These are phyloP conservation scores for Dispira simplex DNA, from an alignment of 192 early-diverging fungal species.

Conservation along the genomic window DNA sequence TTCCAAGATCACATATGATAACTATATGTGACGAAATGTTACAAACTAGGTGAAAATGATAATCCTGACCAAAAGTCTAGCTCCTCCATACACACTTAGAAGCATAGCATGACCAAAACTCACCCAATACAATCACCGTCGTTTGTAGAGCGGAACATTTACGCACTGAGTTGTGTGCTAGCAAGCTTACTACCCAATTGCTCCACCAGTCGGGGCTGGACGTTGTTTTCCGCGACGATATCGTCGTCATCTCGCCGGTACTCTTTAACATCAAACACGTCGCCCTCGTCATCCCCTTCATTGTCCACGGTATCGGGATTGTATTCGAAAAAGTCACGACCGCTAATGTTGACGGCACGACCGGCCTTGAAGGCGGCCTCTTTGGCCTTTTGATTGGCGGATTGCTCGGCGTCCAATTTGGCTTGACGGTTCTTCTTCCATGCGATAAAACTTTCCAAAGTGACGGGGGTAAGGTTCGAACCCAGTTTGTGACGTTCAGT, in stretches of 20 bases:
- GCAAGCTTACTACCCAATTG: too few relatives aligned
- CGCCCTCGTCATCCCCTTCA: conserved; percentile 65
- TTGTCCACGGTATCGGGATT: conserved; percentile 70
- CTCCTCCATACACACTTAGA: too few relatives aligned
- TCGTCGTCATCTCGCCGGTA: conserved; percentile 54
- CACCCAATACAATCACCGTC: too few relatives aligned
- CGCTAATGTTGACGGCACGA: conserved; percentile 84
- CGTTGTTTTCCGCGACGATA: not conserved
- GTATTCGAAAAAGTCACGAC: conserved; percentile 94
- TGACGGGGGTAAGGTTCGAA: conserved; percentile 85
- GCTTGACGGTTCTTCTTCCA: conserved; percentile 86
- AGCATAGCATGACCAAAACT: too few relatives aligned
- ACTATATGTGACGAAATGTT: too few relatives aligned
- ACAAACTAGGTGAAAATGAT: too few relatives aligned
- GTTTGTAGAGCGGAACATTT: too few relatives aligned
- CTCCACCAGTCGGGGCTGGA: too few relatives aligned
- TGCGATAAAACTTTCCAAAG: conserved; percentile 70
- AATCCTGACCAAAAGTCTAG: too few relatives aligned
- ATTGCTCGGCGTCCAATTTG: conserved; percentile 49
- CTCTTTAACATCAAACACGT: conserved; percentile 64
- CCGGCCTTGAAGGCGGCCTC: conserved; percentile 76
- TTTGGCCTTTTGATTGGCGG: conserved; percentile 53
- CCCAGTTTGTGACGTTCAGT: conserved; percentile 94
- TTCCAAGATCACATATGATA: too few relatives aligned
- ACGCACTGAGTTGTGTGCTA: too few relatives aligned